Evolutionary conservation across 2,329 filamentous ascomycete species (phyloP).

Genomic region (Trichoderma atroviride): DNA sequence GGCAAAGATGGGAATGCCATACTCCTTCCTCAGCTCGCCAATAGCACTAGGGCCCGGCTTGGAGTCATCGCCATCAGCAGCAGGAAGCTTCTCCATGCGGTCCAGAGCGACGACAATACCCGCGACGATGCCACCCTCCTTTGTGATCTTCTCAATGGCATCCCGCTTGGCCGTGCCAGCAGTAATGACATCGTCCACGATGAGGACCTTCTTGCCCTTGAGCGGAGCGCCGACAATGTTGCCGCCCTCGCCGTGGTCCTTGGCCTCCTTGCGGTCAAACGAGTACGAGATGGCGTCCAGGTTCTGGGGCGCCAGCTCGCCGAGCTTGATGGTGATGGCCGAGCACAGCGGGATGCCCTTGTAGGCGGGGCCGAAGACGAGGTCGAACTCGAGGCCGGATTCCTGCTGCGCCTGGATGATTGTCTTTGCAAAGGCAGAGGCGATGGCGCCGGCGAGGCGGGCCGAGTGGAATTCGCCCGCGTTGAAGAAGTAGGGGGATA

Average conservation of each 20-base stretch:
- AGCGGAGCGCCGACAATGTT: constrained; percentile 86
- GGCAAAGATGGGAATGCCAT: constrained; percentile 78
- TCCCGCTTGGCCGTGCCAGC: constrained; percentile 93
- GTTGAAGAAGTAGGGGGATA: constrained; percentile 97
- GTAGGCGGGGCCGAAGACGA: constrained; percentile 93
- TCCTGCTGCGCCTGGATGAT: constrained; percentile 54
- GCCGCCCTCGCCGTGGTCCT: constrained; percentile 93
- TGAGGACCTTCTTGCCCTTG: constrained; percentile 81
- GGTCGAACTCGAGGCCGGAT: constrained; percentile 65
- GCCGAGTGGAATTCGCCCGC: constrained; percentile 87
- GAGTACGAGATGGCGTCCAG: constrained; percentile 77
- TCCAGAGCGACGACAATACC: constrained; percentile 90
- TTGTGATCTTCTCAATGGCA: constrained; percentile 84
- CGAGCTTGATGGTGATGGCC: constrained; percentile 74
- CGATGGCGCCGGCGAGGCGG: constrained; percentile 74
- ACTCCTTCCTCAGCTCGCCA: constrained; percentile 81
- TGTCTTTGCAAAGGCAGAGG: constrained; percentile 75
- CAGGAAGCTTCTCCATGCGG: constrained; percentile 78
- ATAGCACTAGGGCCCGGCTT: constrained; percentile 77
- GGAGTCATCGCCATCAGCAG: constrained; percentile 65
- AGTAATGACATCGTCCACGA: constrained; percentile 96
- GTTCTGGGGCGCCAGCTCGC: constrained; percentile 64
- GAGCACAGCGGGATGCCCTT: constrained; percentile 94
- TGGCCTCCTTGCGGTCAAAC: constrained; percentile 95
- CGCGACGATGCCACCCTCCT: constrained; percentile 80